A percentile compares a stretch with the other conserved stretches of the same genome.
phyloP scores from a whole-genome alignment of 2,329 filamentous ascomycete genomes.

The Grosmannia serpens region DNA sequence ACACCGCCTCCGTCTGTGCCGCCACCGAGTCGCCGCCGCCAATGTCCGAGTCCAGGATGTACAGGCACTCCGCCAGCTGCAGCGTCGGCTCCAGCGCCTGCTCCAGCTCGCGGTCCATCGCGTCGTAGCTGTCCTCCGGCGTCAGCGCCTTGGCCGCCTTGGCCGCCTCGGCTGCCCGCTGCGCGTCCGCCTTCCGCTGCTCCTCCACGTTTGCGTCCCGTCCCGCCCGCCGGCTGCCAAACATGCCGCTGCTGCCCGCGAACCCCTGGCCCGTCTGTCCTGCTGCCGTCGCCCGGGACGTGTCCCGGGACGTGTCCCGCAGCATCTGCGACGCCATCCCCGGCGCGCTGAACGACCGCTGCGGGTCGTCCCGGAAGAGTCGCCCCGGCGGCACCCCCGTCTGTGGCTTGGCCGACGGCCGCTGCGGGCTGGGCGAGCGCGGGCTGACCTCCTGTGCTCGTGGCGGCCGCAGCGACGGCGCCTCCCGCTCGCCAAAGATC shows the following conservation, averaged over 20 bases:
- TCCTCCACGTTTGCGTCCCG: constrained; percentile 38
- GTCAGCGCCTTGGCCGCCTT: constrained; percentile 43
- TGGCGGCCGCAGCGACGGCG: constrained; percentile 43
- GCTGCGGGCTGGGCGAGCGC: constrained; percentile 61
- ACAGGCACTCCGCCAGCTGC: constrained; percentile 54
- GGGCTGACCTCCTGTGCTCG: constrained; percentile 42
- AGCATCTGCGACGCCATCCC: constrained; percentile 45
- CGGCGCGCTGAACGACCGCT: constrained; percentile 49
- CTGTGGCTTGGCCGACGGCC: constrained; percentile 7
- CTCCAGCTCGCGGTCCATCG: constrained; percentile 47
- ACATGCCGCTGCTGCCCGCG: not conserved
- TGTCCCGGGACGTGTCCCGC: constrained; percentile 23
- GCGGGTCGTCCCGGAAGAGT: constrained; percentile 40
- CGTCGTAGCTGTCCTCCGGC: constrained; percentile 59
- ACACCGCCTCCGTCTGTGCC: constrained; percentile 54
- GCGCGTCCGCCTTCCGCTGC: constrained; percentile 39
- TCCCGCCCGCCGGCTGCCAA: constrained; percentile 25
- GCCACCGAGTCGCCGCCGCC: constrained; percentile 46
- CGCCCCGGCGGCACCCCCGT: constrained; percentile 15
- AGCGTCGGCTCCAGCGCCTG: constrained; percentile 50
- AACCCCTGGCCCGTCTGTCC: constrained; percentile 8
- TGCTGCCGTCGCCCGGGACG: constrained; percentile 23
- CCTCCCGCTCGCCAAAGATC: constrained; percentile 44
- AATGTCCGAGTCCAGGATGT: constrained; percentile 31
- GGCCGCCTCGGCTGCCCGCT: constrained; percentile 43